Evolutionary conservation across 2,329 filamentous ascomycete genomes (phyloP), one percentile per base, ranked within the genome.

Genomic region (Stachybotrys echinatus): DNA sequence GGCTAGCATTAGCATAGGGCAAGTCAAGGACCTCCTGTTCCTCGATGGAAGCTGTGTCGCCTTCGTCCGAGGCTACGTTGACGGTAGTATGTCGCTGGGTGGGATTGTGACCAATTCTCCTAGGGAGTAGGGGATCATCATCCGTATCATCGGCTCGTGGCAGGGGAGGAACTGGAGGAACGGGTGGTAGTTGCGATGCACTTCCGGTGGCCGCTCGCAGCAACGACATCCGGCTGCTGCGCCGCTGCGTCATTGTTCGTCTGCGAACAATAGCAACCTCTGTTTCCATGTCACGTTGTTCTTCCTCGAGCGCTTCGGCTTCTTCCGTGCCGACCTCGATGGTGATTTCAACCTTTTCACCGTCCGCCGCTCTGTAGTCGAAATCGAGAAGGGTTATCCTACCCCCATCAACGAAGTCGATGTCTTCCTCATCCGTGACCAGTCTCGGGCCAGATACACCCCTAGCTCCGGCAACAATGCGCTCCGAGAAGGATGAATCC

Each of bases 201-300:
- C 69, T 73, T 7, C 69, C 73, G 2, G 80, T 77, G 10, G 75
- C 68, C 21, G 77, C 67, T 45, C 76, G 74, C 53, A 80, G 72
- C 31, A 83, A 61, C 49, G 71, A 71, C 45, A 67, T 65, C 51
- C 76, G 67, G 50, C 71, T 67, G 19, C 75, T 76, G 55, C 79
- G 74, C 47, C 77, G 78, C 59, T 85, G 82, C 34, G 85, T 79
- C 17, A 88, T 84, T 3, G 88, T 92, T 55, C 88, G 77, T 54
- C 87, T 78, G 56, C 88, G 80, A 47, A 89, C 87, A 58, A 92
- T 83, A 54, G 88, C 89, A 19, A 94, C 88, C 64, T 92, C 88
- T 1, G 84, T 82, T 50, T 86, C 88, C 50, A 92, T 74, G 58
- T 89, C 88, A 20, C 86, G 81, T 54, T 80, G 79, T 59, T 89